Evolutionary conservation across 306 rosid genomes (phyloP), one percentile per base, ranked within the genome.

Genomic region (Trichosanthes cucumerina): DNA sequence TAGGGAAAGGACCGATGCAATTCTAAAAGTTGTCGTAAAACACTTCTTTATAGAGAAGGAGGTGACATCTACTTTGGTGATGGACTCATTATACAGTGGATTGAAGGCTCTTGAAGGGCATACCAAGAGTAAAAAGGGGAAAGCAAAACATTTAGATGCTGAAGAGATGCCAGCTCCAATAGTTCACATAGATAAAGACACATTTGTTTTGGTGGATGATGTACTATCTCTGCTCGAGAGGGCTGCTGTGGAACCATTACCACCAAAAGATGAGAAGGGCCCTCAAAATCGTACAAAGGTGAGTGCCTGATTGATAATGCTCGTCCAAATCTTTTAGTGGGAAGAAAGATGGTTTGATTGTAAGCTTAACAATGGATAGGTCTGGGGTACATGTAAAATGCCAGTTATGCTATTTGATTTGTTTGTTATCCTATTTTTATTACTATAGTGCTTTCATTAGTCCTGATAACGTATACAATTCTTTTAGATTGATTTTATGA

Each of bases 201-300:
- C 82, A 83, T 93, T 96, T 88, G 91, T 93, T 72, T 84, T 96
- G 82, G 97, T 87, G 85, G 99, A 96, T 84, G 99, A 96, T 86
- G 93, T 96, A 56, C 78, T 96, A 39, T 76, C 80, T 52, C 86
- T 96, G 56, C 96, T 96, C 81, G 98, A 92, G 90, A 93, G 98
- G 88, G 98, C 97, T 82, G 91, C 99, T 46, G 33, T 90, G 86
- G 99, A 96, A 84, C 98, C 97, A 34, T 90, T 96, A 75, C 98
- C 99, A 84, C 97, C 99, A 12, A 96, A 96, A 86, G 99, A 96
- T 76, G 99, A 96, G 87, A 96, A 96, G 90, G 97, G 97, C 87
- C 99, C 99, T 82, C 99, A 96, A 83, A 96, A 96, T 80, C 99
- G 99, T 68, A 96, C 96, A 9, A 96, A 96, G 95, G 99, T 92